A percentile compares a stretch with the other conserved stretches of the same genome.
Conservation (phyloP, 768 basidiomycete species). For the Kwoniella botswanensis region DNA sequence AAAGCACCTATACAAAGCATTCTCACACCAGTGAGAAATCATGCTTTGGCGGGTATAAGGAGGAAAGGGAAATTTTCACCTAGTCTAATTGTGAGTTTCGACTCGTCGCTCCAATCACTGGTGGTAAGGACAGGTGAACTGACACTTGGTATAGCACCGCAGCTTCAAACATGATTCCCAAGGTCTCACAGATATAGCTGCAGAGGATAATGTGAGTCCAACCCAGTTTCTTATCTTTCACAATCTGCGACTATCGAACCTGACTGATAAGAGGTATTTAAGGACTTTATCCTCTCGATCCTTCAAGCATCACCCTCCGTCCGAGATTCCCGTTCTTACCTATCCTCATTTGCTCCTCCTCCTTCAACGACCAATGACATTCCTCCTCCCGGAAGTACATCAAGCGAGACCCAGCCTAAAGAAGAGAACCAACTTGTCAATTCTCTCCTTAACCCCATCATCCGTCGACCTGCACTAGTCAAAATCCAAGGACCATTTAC, state of each 20-base stretch:
- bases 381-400: slow-evolving; percentile 49
- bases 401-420: slow-evolving; percentile 18
- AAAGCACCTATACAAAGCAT: background rate
- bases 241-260: background rate
- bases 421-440: slow-evolving; percentile 61
- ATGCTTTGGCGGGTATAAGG: slow-evolving; percentile 4
- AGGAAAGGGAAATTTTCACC: slow-evolving; percentile 4
- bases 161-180: slow-evolving; percentile 24
- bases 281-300: slow-evolving; percentile 97
- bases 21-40: slow-evolving; percentile 6
- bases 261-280: background rate
- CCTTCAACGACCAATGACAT: slow-evolving; percentile 57
- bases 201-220: slow-evolving; percentile 20
- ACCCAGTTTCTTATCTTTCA: background rate
- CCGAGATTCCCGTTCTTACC: slow-evolving; percentile 86
- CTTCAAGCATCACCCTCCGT: slow-evolving; percentile 88
- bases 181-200: slow-evolving; percentile 18
- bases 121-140: background rate
- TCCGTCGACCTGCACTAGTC: slow-evolving; percentile 87
- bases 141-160: background rate
- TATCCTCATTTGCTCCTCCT: slow-evolving; percentile 84
- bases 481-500: slow-evolving; percentile 96
- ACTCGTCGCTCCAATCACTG: background rate
- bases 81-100: background rate
- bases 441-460: slow-evolving; percentile 71